These are phyloP conservation scores for Hexamita inflata DNA, from an alignment of 208 protist species.

Conservation along the genomic window DNA sequence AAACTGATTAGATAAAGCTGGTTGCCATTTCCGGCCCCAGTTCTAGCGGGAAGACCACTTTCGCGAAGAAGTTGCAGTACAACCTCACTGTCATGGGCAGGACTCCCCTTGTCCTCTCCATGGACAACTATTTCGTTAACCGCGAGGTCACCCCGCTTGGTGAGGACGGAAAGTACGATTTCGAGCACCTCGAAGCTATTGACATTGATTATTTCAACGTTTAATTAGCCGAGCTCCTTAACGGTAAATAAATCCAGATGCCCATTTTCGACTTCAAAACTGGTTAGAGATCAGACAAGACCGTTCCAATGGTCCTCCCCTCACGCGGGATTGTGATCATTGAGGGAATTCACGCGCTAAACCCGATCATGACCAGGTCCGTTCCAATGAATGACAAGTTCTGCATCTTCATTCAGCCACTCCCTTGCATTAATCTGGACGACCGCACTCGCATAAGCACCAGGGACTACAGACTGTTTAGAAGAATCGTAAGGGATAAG, in stretches of 20 bases:
- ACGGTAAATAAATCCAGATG: slow-evolving; percentile 39
- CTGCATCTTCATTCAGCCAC: slow-evolving; percentile 47
- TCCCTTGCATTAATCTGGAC: slow-evolving; percentile 52
- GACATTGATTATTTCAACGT: slow-evolving; percentile 47
- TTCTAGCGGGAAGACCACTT: slow-evolving; percentile 51
- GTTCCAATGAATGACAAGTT: slow-evolving; percentile 43
- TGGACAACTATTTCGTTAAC: slow-evolving; percentile 52
- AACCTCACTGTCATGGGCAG: slow-evolving; percentile 40
- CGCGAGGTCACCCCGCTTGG: slow-evolving; percentile 28
- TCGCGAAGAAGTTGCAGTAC: slow-evolving; percentile 39
- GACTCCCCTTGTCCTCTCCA: slow-evolving; percentile 36
- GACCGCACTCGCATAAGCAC: slow-evolving; percentile 41
- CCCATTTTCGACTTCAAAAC: slow-evolving; percentile 49
- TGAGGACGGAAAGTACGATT: slow-evolving; percentile 50
- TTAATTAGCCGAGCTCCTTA: slow-evolving; percentile 35
- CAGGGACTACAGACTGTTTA: slow-evolving; percentile 34
- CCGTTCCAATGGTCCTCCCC: slow-evolving; percentile 30
- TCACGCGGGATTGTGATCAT: slow-evolving; percentile 43
- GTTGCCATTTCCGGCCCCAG: slow-evolving; percentile 49
- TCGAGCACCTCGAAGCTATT: slow-evolving; percentile 49
- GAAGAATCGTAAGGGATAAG: slow-evolving; percentile 50
- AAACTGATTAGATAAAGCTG: slow-evolving; percentile 33
- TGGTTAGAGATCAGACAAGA: slow-evolving; percentile 4
- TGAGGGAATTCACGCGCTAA: slow-evolving; percentile 51
- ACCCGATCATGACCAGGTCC: slow-evolving; percentile 38